Evolutionary conservation across 805 yeast species (phyloP).

Genomic region (Yarrowia osloensis): DNA sequence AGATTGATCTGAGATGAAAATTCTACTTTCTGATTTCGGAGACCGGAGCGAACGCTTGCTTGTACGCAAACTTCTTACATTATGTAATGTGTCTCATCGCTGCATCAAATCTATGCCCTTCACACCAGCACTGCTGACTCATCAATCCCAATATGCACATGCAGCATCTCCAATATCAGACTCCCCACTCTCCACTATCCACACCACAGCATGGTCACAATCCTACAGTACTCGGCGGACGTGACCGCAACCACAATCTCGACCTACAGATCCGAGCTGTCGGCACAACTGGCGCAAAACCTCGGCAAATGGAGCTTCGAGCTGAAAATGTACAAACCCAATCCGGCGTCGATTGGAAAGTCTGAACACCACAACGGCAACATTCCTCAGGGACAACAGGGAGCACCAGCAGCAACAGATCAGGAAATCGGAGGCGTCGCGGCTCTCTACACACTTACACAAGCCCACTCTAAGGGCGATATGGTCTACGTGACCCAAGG

Average conservation of each 20-base stretch:
- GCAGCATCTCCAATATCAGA: not conserved
- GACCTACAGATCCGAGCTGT: constrained; percentile 67
- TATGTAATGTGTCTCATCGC: too few species aligned
- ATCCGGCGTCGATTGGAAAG: constrained; percentile 48
- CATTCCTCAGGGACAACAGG: constrained; percentile 19
- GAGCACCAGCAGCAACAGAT: not conserved
- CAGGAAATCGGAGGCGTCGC: constrained; percentile 27
- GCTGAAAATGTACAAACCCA: constrained; percentile 66
- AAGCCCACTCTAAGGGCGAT: constrained; percentile 40
- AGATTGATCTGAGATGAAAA: not conserved
- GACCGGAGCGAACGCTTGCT: not conserved
- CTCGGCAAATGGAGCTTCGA: constrained; percentile 71
- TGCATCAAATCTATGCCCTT: too few species aligned
- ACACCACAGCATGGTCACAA: not conserved
- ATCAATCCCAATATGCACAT: not conserved
- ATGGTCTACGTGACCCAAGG: constrained; percentile 40
- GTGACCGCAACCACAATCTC: constrained; percentile 52
- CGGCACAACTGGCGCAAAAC: constrained; percentile 63
- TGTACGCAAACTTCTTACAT: too few species aligned
- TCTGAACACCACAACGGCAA: constrained; percentile 10
- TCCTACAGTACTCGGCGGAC: constrained; percentile 26
- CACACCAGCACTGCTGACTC: too few species aligned
- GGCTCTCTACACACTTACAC: constrained; percentile 40
- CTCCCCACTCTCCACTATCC: not conserved
- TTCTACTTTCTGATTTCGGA: not conserved